Percentiles rank a stretch among this genome's conserved stretches.
Evolutionary conservation across 495 filamentous ascomycete species (phyloP).

Genomic region (Hypoxylon lenormandii): DNA sequence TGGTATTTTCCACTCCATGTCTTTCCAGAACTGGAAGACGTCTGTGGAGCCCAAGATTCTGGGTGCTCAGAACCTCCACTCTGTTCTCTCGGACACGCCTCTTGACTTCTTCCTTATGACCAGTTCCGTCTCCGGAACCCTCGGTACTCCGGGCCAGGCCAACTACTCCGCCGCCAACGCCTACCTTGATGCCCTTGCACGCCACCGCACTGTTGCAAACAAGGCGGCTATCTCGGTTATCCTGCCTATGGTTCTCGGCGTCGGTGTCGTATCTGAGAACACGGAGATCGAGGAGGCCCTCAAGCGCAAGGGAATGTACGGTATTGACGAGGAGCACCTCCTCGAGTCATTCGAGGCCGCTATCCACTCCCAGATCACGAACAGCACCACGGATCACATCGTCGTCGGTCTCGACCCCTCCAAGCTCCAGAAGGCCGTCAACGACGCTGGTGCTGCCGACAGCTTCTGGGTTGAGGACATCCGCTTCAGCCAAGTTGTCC

Average conservation of each 20-base stretch:
- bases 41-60: conserved; percentile 56
- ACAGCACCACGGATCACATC: conserved; percentile 31
- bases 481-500: conserved; percentile 43
- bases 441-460: conserved; percentile 32
- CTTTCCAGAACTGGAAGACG: conserved; percentile 49
- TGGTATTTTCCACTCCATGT: conserved; percentile 52
- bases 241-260: conserved; percentile 53
- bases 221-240: conserved; percentile 47
- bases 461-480: conserved; percentile 45
- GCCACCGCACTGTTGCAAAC: conserved; percentile 22
- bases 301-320: conserved; percentile 54
- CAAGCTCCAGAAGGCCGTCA: conserved; percentile 36
- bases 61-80: conserved; percentile 58
- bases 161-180: conserved; percentile 65
- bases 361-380: conserved; percentile 27
- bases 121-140: conserved; percentile 61
- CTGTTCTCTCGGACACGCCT: conserved; percentile 38
- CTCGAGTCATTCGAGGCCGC: conserved; percentile 52
- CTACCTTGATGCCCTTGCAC: conserved; percentile 56
- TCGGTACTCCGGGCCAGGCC: conserved; percentile 60
- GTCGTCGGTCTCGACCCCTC: conserved; percentile 54
- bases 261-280: conserved; percentile 58
- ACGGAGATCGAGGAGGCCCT: conserved; percentile 53
- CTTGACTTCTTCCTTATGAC: conserved; percentile 68
- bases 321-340: conserved; percentile 55